Conservation (phyloP, 495 filamentous ascomycete species). For the Xylaria venustula region DNA sequence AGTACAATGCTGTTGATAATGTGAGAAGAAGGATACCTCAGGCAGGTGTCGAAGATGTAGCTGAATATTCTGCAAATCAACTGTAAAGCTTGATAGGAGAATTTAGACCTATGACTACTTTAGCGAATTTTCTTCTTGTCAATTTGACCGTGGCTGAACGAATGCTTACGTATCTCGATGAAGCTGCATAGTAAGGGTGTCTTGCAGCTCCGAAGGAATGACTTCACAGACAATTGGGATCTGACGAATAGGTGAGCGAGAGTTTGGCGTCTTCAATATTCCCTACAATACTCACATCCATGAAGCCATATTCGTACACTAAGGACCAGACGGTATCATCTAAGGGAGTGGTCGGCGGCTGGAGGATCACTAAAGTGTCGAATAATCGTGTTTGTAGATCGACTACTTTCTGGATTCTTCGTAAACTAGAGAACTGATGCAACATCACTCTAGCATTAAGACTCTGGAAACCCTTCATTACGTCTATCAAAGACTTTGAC, state of each 20-base stretch:
- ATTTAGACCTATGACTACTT: constrained; percentile 30
- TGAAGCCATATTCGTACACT: constrained; percentile 64
- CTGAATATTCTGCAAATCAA: constrained; percentile 51
- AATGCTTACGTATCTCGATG: constrained; percentile 42
- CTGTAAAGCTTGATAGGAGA: constrained; percentile 39
- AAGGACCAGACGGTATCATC: constrained; percentile 63
- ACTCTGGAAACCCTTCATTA: constrained; percentile 53
- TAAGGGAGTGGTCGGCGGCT: constrained; percentile 51
- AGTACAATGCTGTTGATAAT: constrained; percentile 10
- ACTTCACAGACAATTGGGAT: constrained; percentile 69
- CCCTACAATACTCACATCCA: constrained; percentile 58
- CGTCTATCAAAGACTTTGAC: constrained; percentile 45
- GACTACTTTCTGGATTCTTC: constrained; percentile 55
- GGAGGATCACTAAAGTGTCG: constrained; percentile 74
- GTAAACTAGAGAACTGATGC: constrained; percentile 68
- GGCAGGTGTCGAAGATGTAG: constrained; percentile 34
- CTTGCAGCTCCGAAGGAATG: constrained; percentile 42
- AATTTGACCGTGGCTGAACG: background rate
- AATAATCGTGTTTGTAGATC: constrained; percentile 52
- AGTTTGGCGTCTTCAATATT: background rate
- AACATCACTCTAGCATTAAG: constrained; percentile 56
- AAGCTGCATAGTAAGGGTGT: constrained; percentile 45
- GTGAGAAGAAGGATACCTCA: constrained; percentile 34
- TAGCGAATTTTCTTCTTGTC: background rate
- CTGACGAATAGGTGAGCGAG: constrained; percentile 25